phyloP scores from a whole-genome alignment of 2,329 filamentous ascomycete genomes.

The Aspergillus luchuensis region DNA sequence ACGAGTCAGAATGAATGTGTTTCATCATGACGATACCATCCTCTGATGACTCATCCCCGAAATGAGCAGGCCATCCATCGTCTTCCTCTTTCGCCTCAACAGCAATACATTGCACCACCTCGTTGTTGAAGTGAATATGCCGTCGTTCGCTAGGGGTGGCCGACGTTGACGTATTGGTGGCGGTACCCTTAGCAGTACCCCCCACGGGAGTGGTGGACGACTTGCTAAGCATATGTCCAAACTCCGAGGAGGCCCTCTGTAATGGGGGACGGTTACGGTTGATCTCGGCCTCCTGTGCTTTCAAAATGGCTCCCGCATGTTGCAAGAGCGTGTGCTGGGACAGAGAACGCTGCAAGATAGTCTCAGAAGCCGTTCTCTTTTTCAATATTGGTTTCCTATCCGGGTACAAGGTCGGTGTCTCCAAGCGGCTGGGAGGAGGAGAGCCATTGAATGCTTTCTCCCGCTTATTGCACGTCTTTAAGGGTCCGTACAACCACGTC shows the following conservation, averaged over 20 bases:
- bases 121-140: constrained; percentile 95
- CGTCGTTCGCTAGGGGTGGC: constrained; percentile 67
- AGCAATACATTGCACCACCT: constrained; percentile 93
- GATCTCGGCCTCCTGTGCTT: constrained; percentile 71
- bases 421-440: constrained; percentile 57
- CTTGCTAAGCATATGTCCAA: constrained; percentile 60
- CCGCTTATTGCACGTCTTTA: constrained; percentile 71
- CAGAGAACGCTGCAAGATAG: constrained; percentile 86
- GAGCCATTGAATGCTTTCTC: constrained; percentile 52
- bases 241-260: constrained; percentile 59
- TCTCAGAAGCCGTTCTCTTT: constrained; percentile 93
- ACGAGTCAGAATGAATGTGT: constrained; percentile 55
- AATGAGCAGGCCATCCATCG: constrained; percentile 42
- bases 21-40: constrained; percentile 84
- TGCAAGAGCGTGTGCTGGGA: constrained; percentile 87
- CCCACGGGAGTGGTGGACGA: constrained; percentile 6
- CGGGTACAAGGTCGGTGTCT: constrained; percentile 67
- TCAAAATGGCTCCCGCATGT: constrained; percentile 82
- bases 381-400: constrained; percentile 90
- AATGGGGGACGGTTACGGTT: constrained; percentile 57
- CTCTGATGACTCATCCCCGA: constrained; percentile 68
- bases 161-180: constrained; percentile 70
- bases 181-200: constrained; percentile 52
- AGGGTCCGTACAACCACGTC: constrained; percentile 93
- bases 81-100: constrained; percentile 76